A percentile compares a stretch with the other conserved stretches of the same genome.
phyloP scores from a whole-genome alignment of 768 basidiomycete species.

The Hemileccinum impolitum region DNA sequence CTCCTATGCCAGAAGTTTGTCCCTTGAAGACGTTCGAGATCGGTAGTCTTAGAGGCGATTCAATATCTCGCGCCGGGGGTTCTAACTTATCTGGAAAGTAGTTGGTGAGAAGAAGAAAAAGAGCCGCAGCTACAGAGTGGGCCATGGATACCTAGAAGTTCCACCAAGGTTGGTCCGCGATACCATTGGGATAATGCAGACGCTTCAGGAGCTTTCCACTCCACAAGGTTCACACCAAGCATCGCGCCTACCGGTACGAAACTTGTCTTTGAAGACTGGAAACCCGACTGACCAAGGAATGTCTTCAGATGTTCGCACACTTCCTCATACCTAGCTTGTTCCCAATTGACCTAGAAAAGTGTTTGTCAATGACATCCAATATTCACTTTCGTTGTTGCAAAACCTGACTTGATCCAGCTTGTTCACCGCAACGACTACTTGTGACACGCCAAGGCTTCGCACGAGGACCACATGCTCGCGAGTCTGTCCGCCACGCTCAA shows the following conservation, averaged over 20 bases:
- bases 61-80: conserved; percentile 75
- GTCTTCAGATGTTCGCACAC: conserved; percentile 70
- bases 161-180: conserved; percentile 77
- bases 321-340: conserved; percentile 76
- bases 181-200: conserved; percentile 70
- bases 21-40: conserved; percentile 95
- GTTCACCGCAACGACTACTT: conserved; percentile 90
- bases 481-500: conserved; percentile 92
- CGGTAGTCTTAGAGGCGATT: conserved; percentile 77
- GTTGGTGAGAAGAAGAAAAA: background rate
- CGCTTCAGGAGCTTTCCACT: conserved; percentile 45
- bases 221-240: conserved; percentile 79
- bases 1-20: conserved; percentile 70
- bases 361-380: background rate
- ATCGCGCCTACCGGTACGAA: conserved; percentile 92
- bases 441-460: conserved; percentile 86
- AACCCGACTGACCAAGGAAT: conserved; percentile 88
- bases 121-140: background rate
- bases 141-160: conserved; percentile 64
- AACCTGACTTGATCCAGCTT: conserved; percentile 83
- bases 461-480: conserved; percentile 91
- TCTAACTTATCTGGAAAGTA: conserved; percentile 65
- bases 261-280: conserved; percentile 68
- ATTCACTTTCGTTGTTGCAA: background rate
- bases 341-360: conserved; percentile 76